Conservation (phyloP, 805 yeast genomes). For the Cyberlindnera maclurae region DNA sequence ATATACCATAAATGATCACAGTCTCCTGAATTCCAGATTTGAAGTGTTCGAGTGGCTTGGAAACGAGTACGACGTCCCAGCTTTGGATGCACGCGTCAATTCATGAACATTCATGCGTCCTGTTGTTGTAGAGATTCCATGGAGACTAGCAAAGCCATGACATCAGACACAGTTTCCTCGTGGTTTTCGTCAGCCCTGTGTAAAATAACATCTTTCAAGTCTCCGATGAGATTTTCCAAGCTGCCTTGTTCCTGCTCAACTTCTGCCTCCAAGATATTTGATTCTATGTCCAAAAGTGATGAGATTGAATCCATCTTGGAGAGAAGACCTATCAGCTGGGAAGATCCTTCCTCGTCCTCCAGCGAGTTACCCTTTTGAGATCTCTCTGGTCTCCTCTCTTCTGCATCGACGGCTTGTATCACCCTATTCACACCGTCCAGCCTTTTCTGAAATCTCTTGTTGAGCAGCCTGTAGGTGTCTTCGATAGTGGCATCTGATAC, state of each 20-base stretch:
- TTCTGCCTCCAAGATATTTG: conserved; percentile 18
- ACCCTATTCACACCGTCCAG: conserved; percentile 3
- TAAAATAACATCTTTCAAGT: conserved; percentile 22
- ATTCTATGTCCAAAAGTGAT: conserved; percentile 23
- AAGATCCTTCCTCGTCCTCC: not conserved
- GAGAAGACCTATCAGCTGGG: conserved; percentile 4
- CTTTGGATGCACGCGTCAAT: conserved; percentile 22
- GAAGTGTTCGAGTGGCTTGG: conserved; percentile 75
- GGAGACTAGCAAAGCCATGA: conserved; percentile 12
- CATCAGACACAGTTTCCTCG: conserved; percentile 11
- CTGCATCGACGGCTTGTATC: conserved; percentile 2
- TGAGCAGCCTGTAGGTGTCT: conserved; percentile 7
- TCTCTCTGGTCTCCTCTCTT: not conserved
- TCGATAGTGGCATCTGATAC: conserved; percentile 3
- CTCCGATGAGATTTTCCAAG: conserved; percentile 12
- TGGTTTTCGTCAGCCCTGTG: conserved; percentile 2
- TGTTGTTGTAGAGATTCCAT: conserved; percentile 12
- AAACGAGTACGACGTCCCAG: conserved; percentile 20
- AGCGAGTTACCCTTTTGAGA: not conserved
- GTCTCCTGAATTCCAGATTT: conserved; percentile 78
- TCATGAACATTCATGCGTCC: conserved; percentile 6
- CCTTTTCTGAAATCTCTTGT: not conserved
- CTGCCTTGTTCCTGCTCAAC: conserved; percentile 6
- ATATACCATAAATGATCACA: conserved; percentile 68
- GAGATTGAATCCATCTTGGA: conserved; percentile 23